phyloP scores from a whole-genome alignment of 75 land plant species.

The Isoetes taiwanensis region DNA sequence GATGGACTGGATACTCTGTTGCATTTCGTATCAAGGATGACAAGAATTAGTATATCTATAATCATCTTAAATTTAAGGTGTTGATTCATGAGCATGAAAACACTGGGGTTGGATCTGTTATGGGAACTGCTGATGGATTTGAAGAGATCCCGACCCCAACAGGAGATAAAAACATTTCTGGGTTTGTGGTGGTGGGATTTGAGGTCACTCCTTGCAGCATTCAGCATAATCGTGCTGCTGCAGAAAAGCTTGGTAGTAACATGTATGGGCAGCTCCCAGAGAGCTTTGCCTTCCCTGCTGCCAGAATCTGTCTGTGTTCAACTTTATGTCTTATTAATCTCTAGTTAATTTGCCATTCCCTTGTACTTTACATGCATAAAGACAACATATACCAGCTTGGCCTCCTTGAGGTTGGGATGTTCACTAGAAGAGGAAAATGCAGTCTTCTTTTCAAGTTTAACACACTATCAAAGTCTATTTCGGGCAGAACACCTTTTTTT shows the following conservation, averaged over 20 bases:
- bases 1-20: conserved; percentile 71
- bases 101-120: conserved; percentile 27
- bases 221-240: conserved; percentile 24
- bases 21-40: conserved; percentile 27
- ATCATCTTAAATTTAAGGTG: conserved; percentile 51
- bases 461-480: no score
- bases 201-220: conserved; percentile 60
- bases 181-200: conserved; percentile 66
- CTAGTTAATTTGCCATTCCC: no score
- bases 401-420: no score
- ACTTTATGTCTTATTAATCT: no score
- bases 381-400: no score
- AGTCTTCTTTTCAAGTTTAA: no score
- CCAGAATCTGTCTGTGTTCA: no score
- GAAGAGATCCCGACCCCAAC: conserved; percentile 26
- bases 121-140: conserved; percentile 47
- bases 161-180: conserved; percentile 21
- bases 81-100: conserved; percentile 55
- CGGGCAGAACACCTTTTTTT: no score
- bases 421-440: no score
- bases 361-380: no score
- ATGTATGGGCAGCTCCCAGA: conserved; percentile 31
- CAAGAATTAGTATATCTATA: conserved; percentile 37
- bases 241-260: conserved; percentile 20
- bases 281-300: no score